Evolutionary conservation across 768 basidiomycete genomes (phyloP).

Genomic region (Rhodosporidiobolus odoratus): DNA sequence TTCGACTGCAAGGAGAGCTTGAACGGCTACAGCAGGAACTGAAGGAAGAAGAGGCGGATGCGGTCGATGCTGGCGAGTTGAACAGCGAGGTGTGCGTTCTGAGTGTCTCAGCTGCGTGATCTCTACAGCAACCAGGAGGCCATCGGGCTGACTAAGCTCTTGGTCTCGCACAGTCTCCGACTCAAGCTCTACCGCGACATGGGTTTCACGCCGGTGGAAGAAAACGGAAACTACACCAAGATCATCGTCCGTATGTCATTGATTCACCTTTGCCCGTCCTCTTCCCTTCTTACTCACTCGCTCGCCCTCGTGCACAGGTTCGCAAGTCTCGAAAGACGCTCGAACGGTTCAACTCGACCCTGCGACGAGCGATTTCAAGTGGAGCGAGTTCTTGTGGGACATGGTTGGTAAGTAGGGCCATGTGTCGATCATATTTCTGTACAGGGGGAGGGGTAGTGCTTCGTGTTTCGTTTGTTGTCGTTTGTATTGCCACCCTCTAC

Average conservation of each 20-base stretch:
- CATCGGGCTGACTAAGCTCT: background rate
- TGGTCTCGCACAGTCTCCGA: background rate
- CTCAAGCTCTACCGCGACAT: conserved; percentile 36
- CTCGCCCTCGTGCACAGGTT: conserved; percentile 9
- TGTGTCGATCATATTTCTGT: background rate
- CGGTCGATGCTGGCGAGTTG: conserved; percentile 21
- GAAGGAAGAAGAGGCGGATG: conserved; percentile 35
- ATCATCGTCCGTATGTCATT: conserved; percentile 32
- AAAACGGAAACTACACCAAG: conserved; percentile 28
- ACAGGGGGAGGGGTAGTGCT: background rate
- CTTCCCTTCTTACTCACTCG: background rate
- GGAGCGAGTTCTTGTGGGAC: conserved; percentile 33
- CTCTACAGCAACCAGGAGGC: no score
- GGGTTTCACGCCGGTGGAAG: conserved; percentile 36
- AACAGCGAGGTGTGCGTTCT: conserved; percentile 30
- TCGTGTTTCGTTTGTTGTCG: background rate
- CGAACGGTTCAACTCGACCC: conserved; percentile 27
- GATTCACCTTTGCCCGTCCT: background rate
- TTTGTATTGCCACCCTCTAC: background rate
- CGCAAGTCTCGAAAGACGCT: conserved; percentile 18
- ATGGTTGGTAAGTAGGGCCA: conserved; percentile 1
- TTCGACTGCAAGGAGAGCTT: conserved; percentile 27
- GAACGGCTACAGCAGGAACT: conserved; percentile 32
- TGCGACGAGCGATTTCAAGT: conserved; percentile 14
- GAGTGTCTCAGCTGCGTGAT: no score